Evolutionary conservation across 164 flowering plant species (phyloP).

Genomic region (Berberis vulgaris): DNA sequence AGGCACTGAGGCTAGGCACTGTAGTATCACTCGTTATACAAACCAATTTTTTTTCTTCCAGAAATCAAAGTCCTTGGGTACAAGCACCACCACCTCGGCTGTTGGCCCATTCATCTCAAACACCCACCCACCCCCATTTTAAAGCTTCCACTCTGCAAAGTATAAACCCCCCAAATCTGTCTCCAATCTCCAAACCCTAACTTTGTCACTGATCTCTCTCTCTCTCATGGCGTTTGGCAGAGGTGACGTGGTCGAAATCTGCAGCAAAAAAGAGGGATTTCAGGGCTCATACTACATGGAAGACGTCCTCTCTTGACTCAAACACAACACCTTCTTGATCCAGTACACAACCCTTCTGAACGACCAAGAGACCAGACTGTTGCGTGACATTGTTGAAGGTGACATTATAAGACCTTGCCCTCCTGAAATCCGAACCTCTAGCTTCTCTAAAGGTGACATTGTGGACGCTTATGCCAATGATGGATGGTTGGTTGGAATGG

Average conservation of each 20-base stretch:
- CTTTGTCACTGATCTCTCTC: too few relatives aligned
- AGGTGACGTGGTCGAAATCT: background rate
- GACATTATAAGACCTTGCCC: background rate
- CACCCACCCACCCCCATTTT: too few relatives aligned
- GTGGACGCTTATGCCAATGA: constrained; percentile 1
- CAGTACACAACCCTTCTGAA: background rate
- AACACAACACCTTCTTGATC: background rate
- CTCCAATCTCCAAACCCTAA: too few relatives aligned
- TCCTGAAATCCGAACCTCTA: background rate
- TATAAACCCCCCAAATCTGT: too few relatives aligned
- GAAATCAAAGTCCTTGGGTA: too few relatives aligned
- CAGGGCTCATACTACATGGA: background rate
- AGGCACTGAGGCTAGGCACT: too few relatives aligned
- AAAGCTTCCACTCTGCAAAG: too few relatives aligned
- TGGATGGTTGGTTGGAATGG: background rate
- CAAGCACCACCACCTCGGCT: too few relatives aligned
- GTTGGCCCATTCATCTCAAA: too few relatives aligned
- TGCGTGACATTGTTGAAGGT: background rate
- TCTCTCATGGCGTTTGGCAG: background rate
- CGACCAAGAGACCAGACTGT: background rate
- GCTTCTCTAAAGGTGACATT: background rate
- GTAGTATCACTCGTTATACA: too few relatives aligned
- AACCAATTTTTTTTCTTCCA: too few relatives aligned
- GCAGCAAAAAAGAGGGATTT: background rate
- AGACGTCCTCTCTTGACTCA: background rate